Conservation (phyloP, 2,329 filamentous ascomycete genomes). For the Penicillium sp. region DNA sequence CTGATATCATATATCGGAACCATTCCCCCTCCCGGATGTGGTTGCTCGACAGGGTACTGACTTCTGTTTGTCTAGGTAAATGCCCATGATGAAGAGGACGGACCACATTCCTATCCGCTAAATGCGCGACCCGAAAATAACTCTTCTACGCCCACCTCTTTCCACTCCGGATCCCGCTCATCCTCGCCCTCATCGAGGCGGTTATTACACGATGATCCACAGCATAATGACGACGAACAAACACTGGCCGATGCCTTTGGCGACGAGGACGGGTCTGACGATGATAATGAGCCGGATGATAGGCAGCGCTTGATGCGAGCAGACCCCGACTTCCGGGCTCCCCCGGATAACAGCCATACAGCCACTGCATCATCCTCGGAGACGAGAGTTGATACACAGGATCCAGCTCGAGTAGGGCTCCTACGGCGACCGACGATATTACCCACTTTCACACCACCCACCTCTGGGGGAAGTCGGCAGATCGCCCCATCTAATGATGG, state of each 20-base stretch:
- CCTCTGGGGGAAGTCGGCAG: slow-evolving; percentile 50
- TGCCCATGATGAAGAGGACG: slow-evolving; percentile 45
- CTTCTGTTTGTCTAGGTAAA: slow-evolving; percentile 38
- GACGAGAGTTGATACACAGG: slow-evolving; percentile 18
- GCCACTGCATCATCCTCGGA: slow-evolving; percentile 30
- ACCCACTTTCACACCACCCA: slow-evolving; percentile 49
- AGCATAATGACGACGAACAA: slow-evolving; percentile 63
- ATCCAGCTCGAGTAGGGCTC: slow-evolving; percentile 29
- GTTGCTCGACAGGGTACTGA: slow-evolving; percentile 13
- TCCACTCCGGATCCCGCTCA: slow-evolving; percentile 80
- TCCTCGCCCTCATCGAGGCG: slow-evolving; percentile 63
- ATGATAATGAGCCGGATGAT: slow-evolving; percentile 71
- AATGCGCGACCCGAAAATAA: slow-evolving; percentile 30
- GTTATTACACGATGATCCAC: slow-evolving; percentile 54
- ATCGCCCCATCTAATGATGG: slow-evolving; percentile 82
- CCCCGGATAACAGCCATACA: slow-evolving; percentile 32
- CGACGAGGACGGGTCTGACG: slow-evolving; percentile 70
- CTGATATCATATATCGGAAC: slow-evolving; percentile 19
- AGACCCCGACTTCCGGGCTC: slow-evolving; percentile 41
- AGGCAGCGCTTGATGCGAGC: slow-evolving; percentile 81
- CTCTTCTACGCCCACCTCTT: slow-evolving; percentile 66
- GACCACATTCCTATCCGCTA: slow-evolving; percentile 33
- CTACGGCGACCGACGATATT: slow-evolving; percentile 55
- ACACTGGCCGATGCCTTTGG: slow-evolving; percentile 93
- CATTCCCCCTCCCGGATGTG: slow-evolving; percentile 12